Base-by-base conservation (phyloP, 2,329 filamentous ascomycete species). In the Aspergillus ochraceus region DNA sequence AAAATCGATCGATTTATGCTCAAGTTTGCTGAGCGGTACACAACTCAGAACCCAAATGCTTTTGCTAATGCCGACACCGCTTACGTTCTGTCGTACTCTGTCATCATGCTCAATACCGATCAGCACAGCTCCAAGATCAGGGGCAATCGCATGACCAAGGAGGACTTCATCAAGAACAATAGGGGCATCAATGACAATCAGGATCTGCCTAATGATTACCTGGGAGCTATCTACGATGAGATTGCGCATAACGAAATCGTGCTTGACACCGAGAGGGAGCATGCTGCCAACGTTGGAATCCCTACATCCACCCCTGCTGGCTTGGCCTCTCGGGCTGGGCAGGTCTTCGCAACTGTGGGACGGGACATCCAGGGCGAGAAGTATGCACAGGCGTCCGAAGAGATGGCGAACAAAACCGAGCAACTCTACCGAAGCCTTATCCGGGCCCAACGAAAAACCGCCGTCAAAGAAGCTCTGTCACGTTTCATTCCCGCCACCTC, bases 1-100 rank as follows among this genome's bases (percentile, higher is more conserved):
- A 99, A 99, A 80, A 99, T 99, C 66, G 95, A 99, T 86, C 91
- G 95, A 52, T 96, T 98, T 78, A 98, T 99, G 95, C 81, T 99
- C 66, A 99, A 99, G 75, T 99, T 98, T 77, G 95, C 95, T 10
- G 94, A 98, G 76, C 88, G 94, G 61, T 99, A 99, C 74, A 90
- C 96, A 54, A 90, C 89, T 61, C 93, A 93, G 30, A 99, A 99
- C 68, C 95, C 95, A 0, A 97, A 97, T 71, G 94, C 95, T 1
- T 99, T 97, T 76, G 95, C 95, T 39, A 99, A 98, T 70, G 96
- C 95, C 2, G 96, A 99, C 74, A 99, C 96, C 0, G 94, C 95
- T 14, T 99, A 99, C 67, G 92, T 99, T 9, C 82, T 99, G 42
- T 89, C 92, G 0, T 99, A 99, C 77, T 98, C 94, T 0, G 95